A percentile compares a stretch with the other conserved stretches of the same genome.
These are phyloP conservation scores for barrel medic (Medicago truncatula) DNA, from an alignment of 306 rosid genomes.

Conservation along the genomic window MtrunA17r5.0-ANR NC_053042.1:56100001-56100500, in stretches of 20 bases:
- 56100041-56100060: slow-evolving; percentile 50
- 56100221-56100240: slow-evolving; percentile 24
- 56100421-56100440: slow-evolving; percentile 49
- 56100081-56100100: slow-evolving; percentile 57
- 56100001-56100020: slow-evolving; percentile 46
- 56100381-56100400: slow-evolving; percentile 32
- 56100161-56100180: slow-evolving; percentile 48
- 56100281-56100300: slow-evolving; percentile 34
- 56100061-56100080: slow-evolving; percentile 78
- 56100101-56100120: slow-evolving; percentile 43
- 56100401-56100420: slow-evolving; percentile 44
- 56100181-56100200: slow-evolving; percentile 48
- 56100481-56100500: slow-evolving; percentile 70
- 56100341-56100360: slow-evolving; percentile 42
- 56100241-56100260: slow-evolving; percentile 29
- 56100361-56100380: slow-evolving; percentile 43
- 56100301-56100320: slow-evolving; percentile 35
- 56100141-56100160: slow-evolving; percentile 39
- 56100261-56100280: slow-evolving; percentile 41
- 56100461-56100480: slow-evolving; percentile 97
- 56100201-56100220: slow-evolving; percentile 38
- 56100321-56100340: slow-evolving; percentile 34
- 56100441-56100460: slow-evolving; percentile 89
- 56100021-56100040: slow-evolving; percentile 38
- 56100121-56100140: slow-evolving; percentile 38